phyloP scores from a whole-genome alignment of 805 yeast genomes.

The Teunomyces lycoperdinae region DNA sequence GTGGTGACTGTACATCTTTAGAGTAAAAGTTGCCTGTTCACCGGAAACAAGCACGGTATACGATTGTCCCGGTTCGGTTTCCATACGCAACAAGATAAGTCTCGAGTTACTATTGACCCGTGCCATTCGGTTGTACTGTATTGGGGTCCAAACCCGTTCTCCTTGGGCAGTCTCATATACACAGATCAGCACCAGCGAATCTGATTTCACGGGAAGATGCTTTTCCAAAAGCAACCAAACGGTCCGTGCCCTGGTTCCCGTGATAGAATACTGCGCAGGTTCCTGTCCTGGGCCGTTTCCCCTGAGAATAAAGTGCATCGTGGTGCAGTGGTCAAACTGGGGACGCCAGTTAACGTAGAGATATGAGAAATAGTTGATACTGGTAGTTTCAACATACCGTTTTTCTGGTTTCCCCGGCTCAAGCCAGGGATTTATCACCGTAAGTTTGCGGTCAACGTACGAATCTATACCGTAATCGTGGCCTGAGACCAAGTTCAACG shows the following conservation, averaged over 20 bases:
- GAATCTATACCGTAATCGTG: constrained; percentile 67
- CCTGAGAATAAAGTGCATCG: constrained; percentile 12
- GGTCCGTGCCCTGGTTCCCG: constrained; percentile 19
- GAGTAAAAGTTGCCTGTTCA: constrained; percentile 23
- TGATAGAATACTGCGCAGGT: constrained; percentile 45
- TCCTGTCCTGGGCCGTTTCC: constrained; percentile 16
- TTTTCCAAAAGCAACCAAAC: constrained; percentile 52
- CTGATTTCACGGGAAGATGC: constrained; percentile 30
- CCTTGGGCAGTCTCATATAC: constrained; percentile 24
- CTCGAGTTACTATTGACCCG: constrained; percentile 32
- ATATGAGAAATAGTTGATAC: constrained; percentile 38
- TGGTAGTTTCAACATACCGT: constrained; percentile 18
- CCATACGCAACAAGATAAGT: constrained; percentile 32
- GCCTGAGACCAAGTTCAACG: constrained; percentile 43
- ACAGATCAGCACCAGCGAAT: constrained; percentile 9
- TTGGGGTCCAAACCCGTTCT: constrained; percentile 27
- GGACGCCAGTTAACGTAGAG: constrained; percentile 72
- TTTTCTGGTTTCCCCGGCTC: constrained; percentile 12
- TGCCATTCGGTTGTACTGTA: constrained; percentile 19
- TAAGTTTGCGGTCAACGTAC: constrained; percentile 14
- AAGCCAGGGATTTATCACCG: constrained; percentile 37
- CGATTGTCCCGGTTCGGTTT: constrained; percentile 18
- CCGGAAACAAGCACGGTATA: constrained; percentile 21
- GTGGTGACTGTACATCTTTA: constrained; percentile 27
- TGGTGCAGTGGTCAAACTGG: constrained; percentile 15